phyloP scores from a whole-genome alignment of 352 stramenopile genomes.

The Thalassiosira mediterranea region DNA sequence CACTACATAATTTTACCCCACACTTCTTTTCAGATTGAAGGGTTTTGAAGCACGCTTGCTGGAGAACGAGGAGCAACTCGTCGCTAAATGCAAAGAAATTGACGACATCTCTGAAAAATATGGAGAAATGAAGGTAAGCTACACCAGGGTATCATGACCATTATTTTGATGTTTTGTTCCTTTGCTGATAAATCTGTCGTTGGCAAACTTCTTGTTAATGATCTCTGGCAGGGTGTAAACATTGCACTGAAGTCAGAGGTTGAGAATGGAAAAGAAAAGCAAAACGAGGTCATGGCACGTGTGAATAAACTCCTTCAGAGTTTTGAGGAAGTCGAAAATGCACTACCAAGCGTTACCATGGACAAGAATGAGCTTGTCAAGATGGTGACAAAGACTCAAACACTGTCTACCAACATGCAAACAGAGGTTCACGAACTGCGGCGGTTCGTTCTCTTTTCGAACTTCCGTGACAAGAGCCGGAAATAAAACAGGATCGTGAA shows the following conservation, averaged over 20 bases:
- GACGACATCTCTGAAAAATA: background rate
- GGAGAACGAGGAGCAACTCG: background rate
- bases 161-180: too few species aligned
- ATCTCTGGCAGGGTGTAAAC: background rate
- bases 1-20: too few species aligned
- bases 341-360: background rate
- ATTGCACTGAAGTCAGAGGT: background rate
- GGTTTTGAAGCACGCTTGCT: background rate
- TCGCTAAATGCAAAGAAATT: background rate
- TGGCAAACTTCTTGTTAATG: too few species aligned
- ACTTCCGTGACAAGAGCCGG: background rate
- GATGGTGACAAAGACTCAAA: background rate
- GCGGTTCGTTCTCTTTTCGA: background rate
- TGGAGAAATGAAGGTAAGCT: too few species aligned
- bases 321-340: background rate
- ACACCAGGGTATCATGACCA: too few species aligned
- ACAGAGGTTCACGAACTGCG: background rate
- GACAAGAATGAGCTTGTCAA: background rate
- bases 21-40: background rate
- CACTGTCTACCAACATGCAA: background rate
- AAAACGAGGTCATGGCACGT: background rate
- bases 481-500: too few species aligned
- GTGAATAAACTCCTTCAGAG: background rate
- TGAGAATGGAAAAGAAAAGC: background rate
- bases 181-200: too few species aligned